These are phyloP conservation scores for Glycine latifolia DNA, from an alignment of 306 rosid genomes.

Conservation along the genomic window DNA sequence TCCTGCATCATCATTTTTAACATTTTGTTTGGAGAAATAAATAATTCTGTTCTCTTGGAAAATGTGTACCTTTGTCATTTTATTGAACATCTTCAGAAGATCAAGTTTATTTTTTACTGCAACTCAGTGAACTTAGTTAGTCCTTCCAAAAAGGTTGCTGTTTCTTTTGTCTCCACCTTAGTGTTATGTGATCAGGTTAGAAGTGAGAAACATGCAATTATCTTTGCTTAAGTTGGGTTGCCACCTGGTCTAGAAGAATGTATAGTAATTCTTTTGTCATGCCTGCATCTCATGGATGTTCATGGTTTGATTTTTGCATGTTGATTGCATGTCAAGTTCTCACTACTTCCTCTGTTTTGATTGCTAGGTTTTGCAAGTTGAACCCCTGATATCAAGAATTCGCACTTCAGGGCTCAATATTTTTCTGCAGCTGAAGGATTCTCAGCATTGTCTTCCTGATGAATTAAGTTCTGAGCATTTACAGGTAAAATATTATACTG, in stretches of 20 bases:
- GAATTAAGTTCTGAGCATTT: conserved; percentile 67
- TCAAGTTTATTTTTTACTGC: not conserved
- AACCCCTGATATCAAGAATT: conserved; percentile 67
- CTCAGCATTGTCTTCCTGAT: conserved; percentile 57
- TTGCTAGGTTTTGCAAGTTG: conserved; percentile 78
- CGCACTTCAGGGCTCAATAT: conserved; percentile 58
- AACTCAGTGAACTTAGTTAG: too few relatives aligned
- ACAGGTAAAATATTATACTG: conserved; percentile 62
- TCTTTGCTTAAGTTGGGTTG: conserved; percentile 12
- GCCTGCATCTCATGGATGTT: conserved; percentile 36
- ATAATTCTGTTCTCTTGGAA: not conserved
- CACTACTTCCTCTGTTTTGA: conserved; percentile 48
- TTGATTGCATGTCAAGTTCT: conserved; percentile 30
- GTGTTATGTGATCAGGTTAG: conserved; percentile 15
- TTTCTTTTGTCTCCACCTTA: conserved; percentile 26
- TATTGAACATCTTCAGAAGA: conserved; percentile 12
- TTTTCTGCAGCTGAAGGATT: conserved; percentile 70
- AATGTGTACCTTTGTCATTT: not conserved
- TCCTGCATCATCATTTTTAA: too few relatives aligned
- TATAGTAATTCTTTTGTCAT: conserved; percentile 30
- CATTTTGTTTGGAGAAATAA: conserved; percentile 5
- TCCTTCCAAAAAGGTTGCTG: conserved; percentile 11
- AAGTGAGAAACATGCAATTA: conserved; percentile 30
- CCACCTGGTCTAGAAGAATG: conserved; percentile 33
- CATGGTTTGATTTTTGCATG: conserved; percentile 27